Evolutionary conservation across 495 filamentous ascomycete genomes (phyloP), one percentile per base, ranked within the genome.

Genomic region (Neurospora discreta): DNA sequence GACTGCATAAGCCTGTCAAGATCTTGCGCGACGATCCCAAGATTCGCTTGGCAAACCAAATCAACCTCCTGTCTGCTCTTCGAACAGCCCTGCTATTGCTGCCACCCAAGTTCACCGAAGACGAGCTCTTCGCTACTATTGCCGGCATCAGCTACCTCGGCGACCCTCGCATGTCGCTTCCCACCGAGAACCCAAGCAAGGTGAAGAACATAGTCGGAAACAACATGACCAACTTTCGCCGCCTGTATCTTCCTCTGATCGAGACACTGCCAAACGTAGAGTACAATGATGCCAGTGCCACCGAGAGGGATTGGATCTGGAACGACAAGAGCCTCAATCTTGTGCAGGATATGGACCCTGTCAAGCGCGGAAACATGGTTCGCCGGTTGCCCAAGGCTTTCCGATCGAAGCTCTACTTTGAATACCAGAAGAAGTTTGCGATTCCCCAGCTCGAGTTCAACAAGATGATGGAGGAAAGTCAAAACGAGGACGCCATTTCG

Each of bases 1-100:
- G 95, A 46, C 82, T 99, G 52, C 95, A 99, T 40, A 99, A 99
- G 78, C 95, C 95, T 1, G 95, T 98, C 75, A 98, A 98, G 82
- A 99, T 98, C 75, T 87, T 99, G 6, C 90, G 94, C 26, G 95
- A 99, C 75, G 93, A 98, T 77, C 91, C 96, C 2, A 88, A 89
- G 69, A 92, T 99, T 41, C 92, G 94, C 20, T 85, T 97, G 26
- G 92, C 95, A 6, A 98, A 98, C 79, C 96, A 98, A 79, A 89
- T 95, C 80, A 99, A 99, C 78, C 87, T 99, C 8, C 81, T 98
- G 26, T 95, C 95, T 7, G 95, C 95, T 4, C 83, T 98, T 30
- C 91, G 96, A 30, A 94, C 94, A 20, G 93, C 95, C 0, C 87
- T 99, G 13, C 84, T 99, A 2, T 85, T 98, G 20, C 86, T 99